phyloP scores from a whole-genome alignment of 352 stramenopile species.

The Pythium brachiatum region DNA sequence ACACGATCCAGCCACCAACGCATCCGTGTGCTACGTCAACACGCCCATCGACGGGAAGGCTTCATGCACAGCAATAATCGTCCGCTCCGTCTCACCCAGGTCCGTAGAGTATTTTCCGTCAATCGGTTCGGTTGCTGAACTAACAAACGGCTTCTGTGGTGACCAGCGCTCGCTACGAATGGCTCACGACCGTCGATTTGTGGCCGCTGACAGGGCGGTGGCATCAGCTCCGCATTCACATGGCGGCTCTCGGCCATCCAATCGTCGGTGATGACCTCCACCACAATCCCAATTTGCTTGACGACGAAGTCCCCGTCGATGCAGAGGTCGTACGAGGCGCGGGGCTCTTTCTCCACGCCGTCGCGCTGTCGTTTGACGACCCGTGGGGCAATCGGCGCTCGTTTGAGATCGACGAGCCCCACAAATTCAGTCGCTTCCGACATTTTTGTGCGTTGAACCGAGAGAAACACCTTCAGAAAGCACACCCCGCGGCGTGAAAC shows the following conservation, averaged over 20 bases:
- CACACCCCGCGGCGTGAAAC: neutral
- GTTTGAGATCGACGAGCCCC: conserved; percentile 48
- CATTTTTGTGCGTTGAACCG: conserved; percentile 56
- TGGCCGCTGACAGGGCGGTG: conserved; percentile 67
- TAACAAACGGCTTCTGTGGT: too few relatives aligned
- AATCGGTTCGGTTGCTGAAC: too few relatives aligned
- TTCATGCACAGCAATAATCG: conserved; percentile 7
- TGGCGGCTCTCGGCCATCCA: conserved; percentile 48
- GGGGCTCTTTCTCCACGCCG: conserved; percentile 50
- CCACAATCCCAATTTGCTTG: neutral
- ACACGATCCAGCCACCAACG: neutral
- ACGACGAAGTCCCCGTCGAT: neutral
- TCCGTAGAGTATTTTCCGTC: too few relatives aligned
- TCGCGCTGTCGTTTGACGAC: conserved; percentile 45
- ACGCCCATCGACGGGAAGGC: conserved; percentile 14
- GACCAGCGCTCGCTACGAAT: conserved; percentile 43
- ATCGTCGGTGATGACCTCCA: conserved; percentile 71
- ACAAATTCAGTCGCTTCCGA: conserved; percentile 59
- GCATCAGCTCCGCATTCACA: conserved; percentile 71
- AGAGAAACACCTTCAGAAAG: conserved; percentile 6
- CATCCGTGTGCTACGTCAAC: conserved; percentile 2
- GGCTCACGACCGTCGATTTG: conserved; percentile 61
- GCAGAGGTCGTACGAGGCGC: conserved; percentile 43
- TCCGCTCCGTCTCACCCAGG: conserved; percentile 18
- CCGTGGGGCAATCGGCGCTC: conserved; percentile 17